Conservation (phyloP, 768 basidiomycete species). For the Floccularia luteovirens region DNA sequence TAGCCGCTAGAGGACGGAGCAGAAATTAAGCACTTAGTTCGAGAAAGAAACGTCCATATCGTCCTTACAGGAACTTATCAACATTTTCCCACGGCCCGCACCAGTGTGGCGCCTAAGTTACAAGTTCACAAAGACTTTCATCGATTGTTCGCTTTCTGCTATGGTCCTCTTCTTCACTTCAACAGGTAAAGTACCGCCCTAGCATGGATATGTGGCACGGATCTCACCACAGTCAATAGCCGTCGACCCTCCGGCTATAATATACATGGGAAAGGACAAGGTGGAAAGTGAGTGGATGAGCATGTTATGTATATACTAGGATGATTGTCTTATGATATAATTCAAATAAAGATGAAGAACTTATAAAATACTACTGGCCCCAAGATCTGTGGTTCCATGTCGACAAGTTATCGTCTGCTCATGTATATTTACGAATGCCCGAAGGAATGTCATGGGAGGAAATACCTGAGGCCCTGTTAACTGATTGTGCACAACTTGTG, state of each 20-base stretch:
- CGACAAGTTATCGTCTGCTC: slow-evolving; percentile 94
- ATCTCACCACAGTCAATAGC: slow-evolving; percentile 26
- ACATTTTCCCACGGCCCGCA: too few relatives aligned
- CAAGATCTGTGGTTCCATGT: slow-evolving; percentile 95
- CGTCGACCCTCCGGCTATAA: slow-evolving; percentile 51
- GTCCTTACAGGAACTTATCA: too few relatives aligned
- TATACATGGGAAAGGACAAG: slow-evolving; percentile 98
- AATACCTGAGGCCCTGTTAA: slow-evolving; percentile 73
- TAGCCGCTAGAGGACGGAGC: too few relatives aligned
- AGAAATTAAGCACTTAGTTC: too few relatives aligned
- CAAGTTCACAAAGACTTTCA: too few relatives aligned
- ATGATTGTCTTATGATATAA: not conserved
- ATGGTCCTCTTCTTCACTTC: slow-evolving; percentile 53
- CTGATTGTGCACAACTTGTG: slow-evolving; percentile 90
- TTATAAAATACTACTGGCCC: slow-evolving; percentile 89
- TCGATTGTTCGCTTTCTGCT: too few relatives aligned
- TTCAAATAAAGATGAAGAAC: slow-evolving; percentile 72
- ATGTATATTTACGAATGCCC: slow-evolving; percentile 92
- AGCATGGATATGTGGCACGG: not conserved
- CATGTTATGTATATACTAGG: not conserved
- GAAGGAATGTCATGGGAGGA: slow-evolving; percentile 78
- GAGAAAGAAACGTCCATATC: too few relatives aligned
- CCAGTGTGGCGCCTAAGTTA: too few relatives aligned
- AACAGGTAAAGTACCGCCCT: slow-evolving; percentile 16
- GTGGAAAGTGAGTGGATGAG: slow-evolving; percentile 66